These are phyloP conservation scores for Tulasnella sp. DNA, from an alignment of 768 basidiomycete species.

Conservation along the genomic window DNA sequence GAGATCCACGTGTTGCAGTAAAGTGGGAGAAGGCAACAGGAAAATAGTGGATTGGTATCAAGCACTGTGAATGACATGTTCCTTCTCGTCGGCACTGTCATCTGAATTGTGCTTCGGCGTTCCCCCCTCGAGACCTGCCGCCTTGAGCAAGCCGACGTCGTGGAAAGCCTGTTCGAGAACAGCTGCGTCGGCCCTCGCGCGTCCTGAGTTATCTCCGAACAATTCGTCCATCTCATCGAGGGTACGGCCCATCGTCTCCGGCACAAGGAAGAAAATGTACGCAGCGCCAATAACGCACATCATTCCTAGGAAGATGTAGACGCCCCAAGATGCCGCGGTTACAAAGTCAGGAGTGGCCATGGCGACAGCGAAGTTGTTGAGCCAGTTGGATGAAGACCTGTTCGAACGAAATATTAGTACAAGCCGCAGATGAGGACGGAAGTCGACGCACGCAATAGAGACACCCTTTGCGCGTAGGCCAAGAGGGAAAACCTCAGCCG, in stretches of 20 bases:
- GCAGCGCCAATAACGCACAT: neutral
- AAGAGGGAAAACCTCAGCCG: slow-evolving; percentile 1
- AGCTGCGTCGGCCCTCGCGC: neutral
- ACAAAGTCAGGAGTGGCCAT: slow-evolving; percentile 17
- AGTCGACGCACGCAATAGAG: neutral
- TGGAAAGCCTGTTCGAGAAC: neutral
- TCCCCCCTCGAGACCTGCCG: neutral
- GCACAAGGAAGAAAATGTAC: slow-evolving; percentile 72
- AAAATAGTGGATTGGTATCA: neutral
- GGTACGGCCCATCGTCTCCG: slow-evolving; percentile 75
- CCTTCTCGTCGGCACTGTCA: neutral
- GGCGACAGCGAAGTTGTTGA: slow-evolving; percentile 19
- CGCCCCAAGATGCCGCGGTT: neutral
- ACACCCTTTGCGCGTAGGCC: neutral
- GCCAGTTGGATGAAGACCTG: slow-evolving; percentile 8
- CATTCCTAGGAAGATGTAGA: neutral
- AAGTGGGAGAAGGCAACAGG: neutral
- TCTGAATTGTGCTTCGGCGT: neutral
- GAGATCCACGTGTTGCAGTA: neutral
- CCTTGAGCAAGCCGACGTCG: neutral
- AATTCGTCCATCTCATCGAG: slow-evolving; percentile 50
- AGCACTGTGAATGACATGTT: neutral
- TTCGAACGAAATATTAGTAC: too few species aligned
- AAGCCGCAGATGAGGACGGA: too few species aligned
- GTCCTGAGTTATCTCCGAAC: neutral